Conservation (phyloP, 1,284 basidiomycete genomes). For the Tylopilus sp. region DNA sequence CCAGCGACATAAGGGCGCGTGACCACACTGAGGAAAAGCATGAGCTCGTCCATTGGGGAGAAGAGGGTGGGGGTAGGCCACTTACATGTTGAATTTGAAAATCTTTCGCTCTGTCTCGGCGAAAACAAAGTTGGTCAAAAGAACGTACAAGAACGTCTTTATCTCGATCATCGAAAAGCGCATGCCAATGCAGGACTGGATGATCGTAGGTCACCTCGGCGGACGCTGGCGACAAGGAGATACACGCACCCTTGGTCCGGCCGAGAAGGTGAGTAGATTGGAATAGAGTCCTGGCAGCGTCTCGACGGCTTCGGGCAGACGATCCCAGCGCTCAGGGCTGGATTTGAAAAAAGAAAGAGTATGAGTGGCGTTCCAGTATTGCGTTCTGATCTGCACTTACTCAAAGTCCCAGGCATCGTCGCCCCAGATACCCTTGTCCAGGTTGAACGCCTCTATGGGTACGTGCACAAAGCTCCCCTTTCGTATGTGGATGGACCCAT, state of each 20-base stretch:
- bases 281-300: slow-evolving; percentile 64
- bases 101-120: slow-evolving; percentile 51
- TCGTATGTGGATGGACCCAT: slow-evolving; percentile 45
- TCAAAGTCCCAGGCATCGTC: slow-evolving; percentile 70
- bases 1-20: slow-evolving; percentile 65
- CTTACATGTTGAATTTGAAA: slow-evolving; percentile 67
- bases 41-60: neutral
- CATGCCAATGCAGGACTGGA: slow-evolving; percentile 72
- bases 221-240: neutral
- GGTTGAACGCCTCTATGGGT: slow-evolving; percentile 70
- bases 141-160: slow-evolving; percentile 66
- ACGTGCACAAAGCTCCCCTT: slow-evolving; percentile 73
- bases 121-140: slow-evolving; percentile 65
- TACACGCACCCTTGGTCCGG: slow-evolving; percentile 64
- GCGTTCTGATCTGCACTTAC: slow-evolving; percentile 38
- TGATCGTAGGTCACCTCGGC: neutral
- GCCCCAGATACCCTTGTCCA: slow-evolving; percentile 72
- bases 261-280: slow-evolving; percentile 69
- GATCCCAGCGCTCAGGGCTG: slow-evolving; percentile 76
- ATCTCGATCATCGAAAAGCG: slow-evolving; percentile 76
- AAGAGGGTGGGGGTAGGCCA: slow-evolving; percentile 4
- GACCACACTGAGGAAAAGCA: slow-evolving; percentile 48
- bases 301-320: slow-evolving; percentile 58
- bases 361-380: neutral
- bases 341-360: neutral